Conservation (phyloP, 306 rosid species). For the Cercis canadensis region DNA sequence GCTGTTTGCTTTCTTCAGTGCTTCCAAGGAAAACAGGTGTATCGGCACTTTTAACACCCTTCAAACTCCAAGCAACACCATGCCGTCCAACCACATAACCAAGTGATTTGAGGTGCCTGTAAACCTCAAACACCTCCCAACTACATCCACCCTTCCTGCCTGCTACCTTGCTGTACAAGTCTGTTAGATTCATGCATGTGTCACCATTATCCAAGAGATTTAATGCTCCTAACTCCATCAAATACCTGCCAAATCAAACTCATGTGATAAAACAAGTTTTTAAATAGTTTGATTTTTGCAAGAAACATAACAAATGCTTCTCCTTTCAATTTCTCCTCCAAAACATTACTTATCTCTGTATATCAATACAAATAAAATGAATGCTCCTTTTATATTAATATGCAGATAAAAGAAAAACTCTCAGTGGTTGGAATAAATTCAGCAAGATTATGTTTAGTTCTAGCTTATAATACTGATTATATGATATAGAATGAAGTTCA, state of each 20-base stretch:
- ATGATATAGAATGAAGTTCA: too few species aligned
- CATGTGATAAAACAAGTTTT: conserved; percentile 24
- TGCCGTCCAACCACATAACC: conserved; percentile 74
- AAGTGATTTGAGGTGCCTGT: conserved; percentile 78
- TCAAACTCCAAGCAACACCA: conserved; percentile 70
- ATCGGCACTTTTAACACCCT: conserved; percentile 42
- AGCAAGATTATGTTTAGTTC: too few species aligned
- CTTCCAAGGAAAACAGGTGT: conserved; percentile 34
- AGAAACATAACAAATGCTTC: neutral
- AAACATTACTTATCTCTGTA: neutral
- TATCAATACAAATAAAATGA: too few species aligned
- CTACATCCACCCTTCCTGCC: conserved; percentile 48
- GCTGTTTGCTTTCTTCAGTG: conserved; percentile 42
- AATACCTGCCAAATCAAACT: conserved; percentile 57
- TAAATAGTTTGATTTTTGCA: conserved; percentile 1
- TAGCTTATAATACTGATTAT: too few species aligned
- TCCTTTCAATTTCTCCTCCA: conserved; percentile 14
- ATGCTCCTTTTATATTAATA: too few species aligned
- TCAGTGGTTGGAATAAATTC: too few species aligned
- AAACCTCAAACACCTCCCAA: conserved; percentile 88
- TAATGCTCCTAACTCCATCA: conserved; percentile 75
- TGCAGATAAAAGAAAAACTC: too few species aligned
- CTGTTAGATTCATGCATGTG: conserved; percentile 52
- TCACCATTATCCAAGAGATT: conserved; percentile 50
- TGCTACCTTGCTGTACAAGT: conserved; percentile 59